Evolutionary conservation across 1,139 yeast genomes (phyloP), one percentile per base, ranked within the genome.

Genomic region (Groenewaldozyma auringiensis): DNA sequence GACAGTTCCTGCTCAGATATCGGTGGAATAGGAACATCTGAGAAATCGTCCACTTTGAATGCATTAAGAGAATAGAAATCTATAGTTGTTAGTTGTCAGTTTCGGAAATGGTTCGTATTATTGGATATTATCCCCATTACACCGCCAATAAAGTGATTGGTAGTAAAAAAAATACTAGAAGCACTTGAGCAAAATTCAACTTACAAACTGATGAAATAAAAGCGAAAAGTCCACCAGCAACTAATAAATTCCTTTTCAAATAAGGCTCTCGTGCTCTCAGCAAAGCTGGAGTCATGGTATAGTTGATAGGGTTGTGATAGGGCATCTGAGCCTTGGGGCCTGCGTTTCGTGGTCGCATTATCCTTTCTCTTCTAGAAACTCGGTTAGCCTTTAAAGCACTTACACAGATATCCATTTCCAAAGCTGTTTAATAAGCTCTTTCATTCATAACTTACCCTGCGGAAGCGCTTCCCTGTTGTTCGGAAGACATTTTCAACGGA

Each of bases 221-320:
- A 14, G 82, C 75, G 17, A 79, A 67, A 20, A 85, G 70, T 0
- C 75, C 64, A 17, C 71, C 70, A 46, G 89, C 77, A 0, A 81
- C 77, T 18, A 77, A 66, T 61, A 83, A 74, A 64, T 89, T 89
- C 59, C 75, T 79, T 75, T 80, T 77, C 68, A 88, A 83, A 62
- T 76, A 89, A 37, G 96, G 96, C 48, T 76, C 74, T 63, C 97
- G 77, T 41, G 95, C 96, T 56, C 97, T 73, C 57, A 86, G 72
- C 71, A 89, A 81, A 8, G 96, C 95, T 17, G 96, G 96, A 2
- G 96, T 85, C 88, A 88, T 88, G 62, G 84, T 84, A 68, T 80
- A 83, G 20, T 94, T 85, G 59, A 72, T 71, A 44, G 80, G 83
- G 66, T 84, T 86, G 61, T 84, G 83, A 65, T 86, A 87, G 16